A percentile compares a stretch with the other conserved stretches of the same genome.
Evolutionary conservation across 2,329 filamentous ascomycete species (phyloP).

Genomic region (Hymenoscyphus linearis): DNA sequence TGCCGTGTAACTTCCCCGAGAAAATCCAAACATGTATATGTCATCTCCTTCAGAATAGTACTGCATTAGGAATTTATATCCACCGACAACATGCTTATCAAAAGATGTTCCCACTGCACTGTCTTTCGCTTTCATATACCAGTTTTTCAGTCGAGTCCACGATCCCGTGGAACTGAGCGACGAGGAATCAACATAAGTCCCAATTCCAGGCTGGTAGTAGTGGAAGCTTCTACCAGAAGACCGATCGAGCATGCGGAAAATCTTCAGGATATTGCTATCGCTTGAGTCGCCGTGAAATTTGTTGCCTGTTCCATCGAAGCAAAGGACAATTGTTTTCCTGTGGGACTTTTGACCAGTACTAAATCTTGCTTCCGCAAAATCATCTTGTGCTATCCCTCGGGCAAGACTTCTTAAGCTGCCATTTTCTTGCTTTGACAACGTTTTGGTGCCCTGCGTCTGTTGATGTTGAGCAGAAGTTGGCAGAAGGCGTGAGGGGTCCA

Average conservation of each 20-base stretch:
- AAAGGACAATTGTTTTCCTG: constrained; percentile 10
- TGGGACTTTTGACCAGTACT: neutral
- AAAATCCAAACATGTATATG: constrained; percentile 72
- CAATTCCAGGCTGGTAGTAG: constrained; percentile 17
- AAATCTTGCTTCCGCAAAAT: neutral
- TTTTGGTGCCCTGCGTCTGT: neutral
- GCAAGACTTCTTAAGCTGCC: neutral
- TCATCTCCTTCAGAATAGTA: constrained; percentile 61
- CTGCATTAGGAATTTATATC: constrained; percentile 76
- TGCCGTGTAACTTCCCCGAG: constrained; percentile 66
- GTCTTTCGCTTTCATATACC: constrained; percentile 61
- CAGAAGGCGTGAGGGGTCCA: neutral
- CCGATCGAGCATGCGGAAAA: constrained; percentile 13
- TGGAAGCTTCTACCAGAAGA: constrained; percentile 6
- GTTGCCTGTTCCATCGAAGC: constrained; percentile 15
- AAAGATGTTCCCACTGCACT: constrained; percentile 76
- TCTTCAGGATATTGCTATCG: constrained; percentile 15
- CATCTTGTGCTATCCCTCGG: neutral
- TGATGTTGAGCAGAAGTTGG: neutral
- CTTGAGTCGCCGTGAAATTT: constrained; percentile 11
- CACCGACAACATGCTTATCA: constrained; percentile 76
- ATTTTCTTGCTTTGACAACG: neutral
- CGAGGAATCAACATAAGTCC: constrained; percentile 9
- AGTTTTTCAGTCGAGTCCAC: constrained; percentile 6
- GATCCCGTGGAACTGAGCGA: constrained; percentile 2